Percentiles rank a stretch among this genome's conserved stretches.
These are phyloP conservation scores for Theileria orientalis DNA, from an alignment of 169 alveolate genomes.

Conservation along the genomic window DNA sequence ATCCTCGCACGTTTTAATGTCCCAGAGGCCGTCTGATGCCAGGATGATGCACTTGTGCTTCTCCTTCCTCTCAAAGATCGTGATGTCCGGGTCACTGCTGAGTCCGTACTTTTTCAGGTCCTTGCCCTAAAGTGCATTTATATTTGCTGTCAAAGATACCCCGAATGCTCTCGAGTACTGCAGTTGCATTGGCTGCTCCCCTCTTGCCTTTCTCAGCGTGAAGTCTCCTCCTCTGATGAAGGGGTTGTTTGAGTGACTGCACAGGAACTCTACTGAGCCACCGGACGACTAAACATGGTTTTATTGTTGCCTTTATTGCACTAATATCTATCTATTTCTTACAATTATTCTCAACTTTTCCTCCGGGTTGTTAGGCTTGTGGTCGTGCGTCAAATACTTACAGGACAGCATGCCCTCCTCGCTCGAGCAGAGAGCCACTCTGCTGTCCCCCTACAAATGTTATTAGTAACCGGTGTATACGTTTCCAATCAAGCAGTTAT, in stretches of 20 bases:
- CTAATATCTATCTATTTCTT: background rate
- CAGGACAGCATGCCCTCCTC: constrained; percentile 28
- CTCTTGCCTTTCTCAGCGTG: constrained; percentile 71
- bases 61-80: constrained; percentile 40
- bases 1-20: constrained; percentile 62
- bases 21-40: constrained; percentile 85
- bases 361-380: constrained; percentile 74
- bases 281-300: constrained; percentile 40
- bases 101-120: constrained; percentile 78
- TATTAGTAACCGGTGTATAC: constrained; percentile 12
- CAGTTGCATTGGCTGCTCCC: constrained; percentile 84
- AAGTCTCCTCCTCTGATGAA: constrained; percentile 82
- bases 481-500: too few relatives aligned
- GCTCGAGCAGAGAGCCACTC: constrained; percentile 38
- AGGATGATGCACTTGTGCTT: constrained; percentile 61
- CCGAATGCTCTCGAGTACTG: constrained; percentile 80
- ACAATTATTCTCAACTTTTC: constrained; percentile 67
- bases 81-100: constrained; percentile 70
- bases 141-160: constrained; percentile 14
- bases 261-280: constrained; percentile 68
- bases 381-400: constrained; percentile 73
- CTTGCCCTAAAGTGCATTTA: constrained; percentile 61
- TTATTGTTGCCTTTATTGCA: background rate
- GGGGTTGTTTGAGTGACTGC: constrained; percentile 78
- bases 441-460: constrained; percentile 51